Conservation (phyloP, 148 eudicot genomes). For the Fagopyrum esculentum region DNA sequence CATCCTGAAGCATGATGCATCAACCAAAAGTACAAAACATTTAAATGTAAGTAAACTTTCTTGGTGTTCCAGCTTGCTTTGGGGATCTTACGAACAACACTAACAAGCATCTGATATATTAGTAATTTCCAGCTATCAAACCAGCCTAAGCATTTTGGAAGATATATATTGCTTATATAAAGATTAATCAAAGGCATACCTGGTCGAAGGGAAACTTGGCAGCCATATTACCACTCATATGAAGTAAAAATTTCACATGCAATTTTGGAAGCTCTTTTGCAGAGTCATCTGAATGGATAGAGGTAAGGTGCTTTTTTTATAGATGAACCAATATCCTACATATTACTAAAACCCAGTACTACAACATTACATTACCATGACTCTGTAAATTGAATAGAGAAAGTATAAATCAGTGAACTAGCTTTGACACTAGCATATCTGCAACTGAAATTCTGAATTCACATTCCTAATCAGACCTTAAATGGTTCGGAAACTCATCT, state of each 20-base stretch:
- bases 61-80: slow-evolving; percentile 82
- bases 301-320: slow-evolving; percentile 5
- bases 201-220: slow-evolving; percentile 71
- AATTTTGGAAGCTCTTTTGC: slow-evolving; percentile 39
- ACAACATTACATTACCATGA: neutral
- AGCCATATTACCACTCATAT: slow-evolving; percentile 80
- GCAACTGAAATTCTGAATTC: neutral
- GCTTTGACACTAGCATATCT: slow-evolving; percentile 2
- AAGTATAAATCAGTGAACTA: neutral
- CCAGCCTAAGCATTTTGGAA: neutral
- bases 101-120: slow-evolving; percentile 50
- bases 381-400: neutral
- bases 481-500: neutral
- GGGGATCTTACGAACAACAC: slow-evolving; percentile 64
- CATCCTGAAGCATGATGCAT: too few species aligned
- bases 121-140: slow-evolving; percentile 15
- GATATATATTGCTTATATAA: neutral
- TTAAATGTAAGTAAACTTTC: slow-evolving; percentile 44
- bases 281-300: slow-evolving; percentile 35
- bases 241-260: slow-evolving; percentile 65
- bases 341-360: neutral
- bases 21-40: neutral
- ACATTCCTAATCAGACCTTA: neutral
- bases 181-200: slow-evolving; percentile 26
- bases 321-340: too few species aligned